Conservation (phyloP, 2,329 filamentous ascomycete genomes). For the Chalaropsis thielavioides region DNA sequence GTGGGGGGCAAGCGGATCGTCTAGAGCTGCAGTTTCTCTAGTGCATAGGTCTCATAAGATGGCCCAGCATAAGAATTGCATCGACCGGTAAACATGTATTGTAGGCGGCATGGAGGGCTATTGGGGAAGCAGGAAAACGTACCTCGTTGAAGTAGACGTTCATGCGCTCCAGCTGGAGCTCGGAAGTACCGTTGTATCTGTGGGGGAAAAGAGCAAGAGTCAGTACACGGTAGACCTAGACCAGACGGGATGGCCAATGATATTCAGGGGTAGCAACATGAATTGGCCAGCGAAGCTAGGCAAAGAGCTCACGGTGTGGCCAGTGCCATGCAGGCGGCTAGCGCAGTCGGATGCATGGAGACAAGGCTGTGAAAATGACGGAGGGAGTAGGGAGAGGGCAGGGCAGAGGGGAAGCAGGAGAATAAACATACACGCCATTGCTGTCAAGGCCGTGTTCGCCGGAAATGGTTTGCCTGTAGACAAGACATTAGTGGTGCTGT, state of each 20-base stretch:
- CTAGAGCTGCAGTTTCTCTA: too few relatives aligned
- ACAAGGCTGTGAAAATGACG: not conserved
- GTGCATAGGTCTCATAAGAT: too few relatives aligned
- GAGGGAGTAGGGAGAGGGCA: not conserved
- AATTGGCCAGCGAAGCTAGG: too few relatives aligned
- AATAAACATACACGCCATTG: conserved; percentile 68
- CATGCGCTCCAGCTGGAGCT: conserved; percentile 99
- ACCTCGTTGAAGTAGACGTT: conserved; percentile 95
- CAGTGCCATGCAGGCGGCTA: not conserved
- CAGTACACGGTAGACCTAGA: not conserved
- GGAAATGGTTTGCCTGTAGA: conserved; percentile 59
- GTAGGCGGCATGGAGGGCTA: not conserved
- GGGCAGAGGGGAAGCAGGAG: conserved; percentile 10
- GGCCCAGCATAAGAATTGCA: too few relatives aligned
- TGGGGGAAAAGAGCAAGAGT: conserved; percentile 15
- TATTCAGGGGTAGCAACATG: conserved; percentile 8
- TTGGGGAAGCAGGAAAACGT: conserved; percentile 19
- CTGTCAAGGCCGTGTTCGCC: conserved; percentile 94
- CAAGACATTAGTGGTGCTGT: conserved; percentile 26
- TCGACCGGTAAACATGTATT: too few relatives aligned
- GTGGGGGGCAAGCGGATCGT: too few relatives aligned
- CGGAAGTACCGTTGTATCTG: conserved; percentile 93
- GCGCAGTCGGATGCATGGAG: too few relatives aligned
- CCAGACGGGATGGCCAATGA: conserved; percentile 4
- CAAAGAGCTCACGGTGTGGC: not conserved